Conservation (phyloP, 1,284 basidiomycete species). For the Heterobasidion occidentale region DNA sequence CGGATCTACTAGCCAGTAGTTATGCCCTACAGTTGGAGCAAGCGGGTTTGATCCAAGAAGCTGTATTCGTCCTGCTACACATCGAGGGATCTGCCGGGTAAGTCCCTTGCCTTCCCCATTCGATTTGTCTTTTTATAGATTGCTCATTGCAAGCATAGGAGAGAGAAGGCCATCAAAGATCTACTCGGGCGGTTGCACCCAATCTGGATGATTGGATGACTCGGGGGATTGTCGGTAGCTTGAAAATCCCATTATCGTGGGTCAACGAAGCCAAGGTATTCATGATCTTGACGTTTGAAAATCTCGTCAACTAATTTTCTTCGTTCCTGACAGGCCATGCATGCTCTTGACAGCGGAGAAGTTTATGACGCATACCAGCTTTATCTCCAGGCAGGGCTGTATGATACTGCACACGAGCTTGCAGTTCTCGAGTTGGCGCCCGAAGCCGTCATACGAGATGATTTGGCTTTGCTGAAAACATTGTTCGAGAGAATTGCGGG, state of each 20-base stretch:
- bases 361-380: constrained; percentile 75
- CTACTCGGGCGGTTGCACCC: constrained; percentile 68
- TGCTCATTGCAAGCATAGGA: constrained; percentile 30
- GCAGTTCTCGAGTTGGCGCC: constrained; percentile 82
- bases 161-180: constrained; percentile 76
- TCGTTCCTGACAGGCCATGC: constrained; percentile 44
- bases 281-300: neutral
- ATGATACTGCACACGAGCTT: constrained; percentile 74
- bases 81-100: constrained; percentile 76
- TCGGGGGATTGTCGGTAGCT: constrained; percentile 65
- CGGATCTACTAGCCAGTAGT: constrained; percentile 75
- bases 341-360: constrained; percentile 55
- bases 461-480: constrained; percentile 65
- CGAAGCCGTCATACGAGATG: constrained; percentile 80
- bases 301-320: neutral
- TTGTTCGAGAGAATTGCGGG: constrained; percentile 67
- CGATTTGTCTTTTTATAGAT: neutral
- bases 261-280: constrained; percentile 79
- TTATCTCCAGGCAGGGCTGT: constrained; percentile 65
- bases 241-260: constrained; percentile 83
- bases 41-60: constrained; percentile 77
- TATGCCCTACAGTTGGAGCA: constrained; percentile 89
- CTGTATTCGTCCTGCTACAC: constrained; percentile 86
- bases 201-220: constrained; percentile 64
- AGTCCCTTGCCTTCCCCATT: constrained; percentile 18